A percentile compares a stretch with the other conserved stretches of the same genome.
These are phyloP conservation scores for Ogataea degrootiae DNA, from an alignment of 805 yeast species.

Conservation along the genomic window DNA sequence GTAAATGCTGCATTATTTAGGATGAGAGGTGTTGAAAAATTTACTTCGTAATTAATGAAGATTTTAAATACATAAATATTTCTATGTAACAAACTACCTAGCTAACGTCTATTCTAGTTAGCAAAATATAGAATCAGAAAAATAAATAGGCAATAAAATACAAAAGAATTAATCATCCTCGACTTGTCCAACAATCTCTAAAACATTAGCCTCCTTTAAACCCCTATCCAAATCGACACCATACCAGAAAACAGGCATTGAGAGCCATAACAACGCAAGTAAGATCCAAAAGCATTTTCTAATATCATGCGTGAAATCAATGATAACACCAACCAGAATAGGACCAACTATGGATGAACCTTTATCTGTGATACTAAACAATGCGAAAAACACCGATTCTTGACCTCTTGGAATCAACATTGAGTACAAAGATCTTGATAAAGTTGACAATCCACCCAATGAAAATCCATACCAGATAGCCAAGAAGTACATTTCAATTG, in stretches of 20 bases:
- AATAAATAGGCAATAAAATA: too few relatives aligned
- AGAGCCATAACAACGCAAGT: slow-evolving; percentile 44
- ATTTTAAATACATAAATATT: too few relatives aligned
- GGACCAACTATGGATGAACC: slow-evolving; percentile 79
- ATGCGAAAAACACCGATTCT: slow-evolving; percentile 71
- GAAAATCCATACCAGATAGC: slow-evolving; percentile 76
- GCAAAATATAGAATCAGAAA: too few relatives aligned
- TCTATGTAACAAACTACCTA: too few relatives aligned
- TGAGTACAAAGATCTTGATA: slow-evolving; percentile 64
- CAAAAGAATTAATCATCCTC: slow-evolving; percentile 8
- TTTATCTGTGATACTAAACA: slow-evolving; percentile 74
- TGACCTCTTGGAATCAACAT: slow-evolving; percentile 69
- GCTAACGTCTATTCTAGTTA: too few relatives aligned
- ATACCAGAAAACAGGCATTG: slow-evolving; percentile 51
- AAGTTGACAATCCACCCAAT: slow-evolving; percentile 67
- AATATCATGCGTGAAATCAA: slow-evolving; percentile 69
- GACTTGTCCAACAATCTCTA: slow-evolving; percentile 22
- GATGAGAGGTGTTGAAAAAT: too few relatives aligned
- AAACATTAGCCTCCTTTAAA: slow-evolving; percentile 28
- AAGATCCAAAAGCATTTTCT: slow-evolving; percentile 68
- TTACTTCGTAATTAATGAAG: too few relatives aligned
- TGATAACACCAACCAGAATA: slow-evolving; percentile 61
- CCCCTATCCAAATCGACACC: slow-evolving; percentile 61
- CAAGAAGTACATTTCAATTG: slow-evolving; percentile 62
- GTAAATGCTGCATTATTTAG: too few relatives aligned